Percentiles rank a stretch among this genome's conserved stretches.
phyloP scores from a whole-genome alignment of 331 rosid species.

The Malus hybrid region DNA sequence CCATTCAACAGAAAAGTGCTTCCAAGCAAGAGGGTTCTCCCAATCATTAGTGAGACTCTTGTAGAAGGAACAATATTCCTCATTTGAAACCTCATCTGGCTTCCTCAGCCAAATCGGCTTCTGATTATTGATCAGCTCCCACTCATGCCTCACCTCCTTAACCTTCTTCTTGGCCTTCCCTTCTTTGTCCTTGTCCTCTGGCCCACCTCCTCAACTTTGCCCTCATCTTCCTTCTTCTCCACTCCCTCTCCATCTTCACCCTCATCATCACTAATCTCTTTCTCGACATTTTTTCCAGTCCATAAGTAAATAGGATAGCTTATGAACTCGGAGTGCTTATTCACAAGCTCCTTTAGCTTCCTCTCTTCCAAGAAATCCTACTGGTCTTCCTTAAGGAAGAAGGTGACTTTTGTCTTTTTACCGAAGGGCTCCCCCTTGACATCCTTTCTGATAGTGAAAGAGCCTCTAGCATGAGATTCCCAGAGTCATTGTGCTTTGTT shows the following conservation, averaged over 20 bases:
- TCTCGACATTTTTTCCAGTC: conserved; percentile 25
- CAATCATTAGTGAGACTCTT: conserved; percentile 31
- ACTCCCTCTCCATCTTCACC: conserved; percentile 6
- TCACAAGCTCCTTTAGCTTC: conserved; percentile 28
- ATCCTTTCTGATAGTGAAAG: conserved; percentile 18
- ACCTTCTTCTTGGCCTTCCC: conserved; percentile 18
- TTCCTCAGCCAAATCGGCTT: conserved; percentile 36
- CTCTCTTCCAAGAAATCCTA: conserved; percentile 32
- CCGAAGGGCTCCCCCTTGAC: conserved; percentile 22
- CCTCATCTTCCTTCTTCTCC: conserved; percentile 21
- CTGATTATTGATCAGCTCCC: conserved; percentile 29
- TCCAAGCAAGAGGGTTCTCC: conserved; percentile 25
- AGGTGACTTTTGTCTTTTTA: conserved; percentile 20
- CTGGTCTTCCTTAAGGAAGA: conserved; percentile 31
- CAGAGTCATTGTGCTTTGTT: conserved; percentile 26
- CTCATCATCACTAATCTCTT: conserved; percentile 27
- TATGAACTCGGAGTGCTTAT: conserved; percentile 30
- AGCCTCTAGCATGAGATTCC: conserved; percentile 31
- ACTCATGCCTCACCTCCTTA: conserved; percentile 27
- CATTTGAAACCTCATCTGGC: conserved; percentile 22
- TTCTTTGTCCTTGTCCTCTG: conserved; percentile 27
- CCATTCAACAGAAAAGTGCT: conserved; percentile 32
- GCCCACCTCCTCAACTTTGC: conserved; percentile 20
- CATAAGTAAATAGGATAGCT: conserved; percentile 25
- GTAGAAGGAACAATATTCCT: conserved; percentile 26